Percentiles rank a stretch among this genome's conserved stretches.
Conservation (phyloP, 1,139 yeast species). For the Saccharomyces hybrid region DNA sequence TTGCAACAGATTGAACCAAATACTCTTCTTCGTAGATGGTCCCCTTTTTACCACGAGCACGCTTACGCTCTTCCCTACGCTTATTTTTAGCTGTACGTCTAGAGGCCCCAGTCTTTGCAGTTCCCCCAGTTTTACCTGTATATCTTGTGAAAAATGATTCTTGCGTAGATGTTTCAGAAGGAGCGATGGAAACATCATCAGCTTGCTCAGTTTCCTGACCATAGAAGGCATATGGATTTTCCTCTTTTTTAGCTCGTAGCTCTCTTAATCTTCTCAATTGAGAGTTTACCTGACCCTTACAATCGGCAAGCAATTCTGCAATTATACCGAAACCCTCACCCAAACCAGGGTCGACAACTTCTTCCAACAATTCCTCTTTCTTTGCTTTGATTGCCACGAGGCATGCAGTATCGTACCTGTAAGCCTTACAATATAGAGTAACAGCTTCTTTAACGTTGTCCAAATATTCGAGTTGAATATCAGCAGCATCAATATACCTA, state of each 20-base stretch:
- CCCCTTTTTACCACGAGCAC: conserved; percentile 95
- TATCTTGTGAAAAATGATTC: conserved; percentile 91
- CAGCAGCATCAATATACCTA: conserved; percentile 77
- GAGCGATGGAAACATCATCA: conserved; percentile 91
- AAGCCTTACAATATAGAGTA: conserved; percentile 63
- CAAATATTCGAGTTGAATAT: conserved; percentile 58
- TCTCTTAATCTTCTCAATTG: conserved; percentile 81
- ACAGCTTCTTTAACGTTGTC: conserved; percentile 57
- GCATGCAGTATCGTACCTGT: conserved; percentile 68
- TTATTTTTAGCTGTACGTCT: conserved; percentile 84
- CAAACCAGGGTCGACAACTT: conserved; percentile 62
- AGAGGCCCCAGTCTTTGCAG: conserved; percentile 94
- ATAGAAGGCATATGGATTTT: conserved; percentile 80
- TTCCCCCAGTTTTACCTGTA: conserved; percentile 91
- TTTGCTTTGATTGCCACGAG: conserved; percentile 47
- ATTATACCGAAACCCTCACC: conserved; percentile 82
- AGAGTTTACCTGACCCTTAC: conserved; percentile 74
- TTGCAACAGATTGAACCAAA: conserved; percentile 76
- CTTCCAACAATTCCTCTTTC: conserved; percentile 43
- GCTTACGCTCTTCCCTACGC: conserved; percentile 91
- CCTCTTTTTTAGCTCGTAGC: conserved; percentile 69
- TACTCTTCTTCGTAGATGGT: conserved; percentile 96
- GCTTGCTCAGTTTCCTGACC: conserved; percentile 71
- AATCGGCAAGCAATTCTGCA: conserved; percentile 87
- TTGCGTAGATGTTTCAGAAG: conserved; percentile 86